A percentile compares a stretch with the other conserved stretches of the same genome.
phyloP scores from a whole-genome alignment of 108 stramenopile species.

The Cyclotella sp. region DNA sequence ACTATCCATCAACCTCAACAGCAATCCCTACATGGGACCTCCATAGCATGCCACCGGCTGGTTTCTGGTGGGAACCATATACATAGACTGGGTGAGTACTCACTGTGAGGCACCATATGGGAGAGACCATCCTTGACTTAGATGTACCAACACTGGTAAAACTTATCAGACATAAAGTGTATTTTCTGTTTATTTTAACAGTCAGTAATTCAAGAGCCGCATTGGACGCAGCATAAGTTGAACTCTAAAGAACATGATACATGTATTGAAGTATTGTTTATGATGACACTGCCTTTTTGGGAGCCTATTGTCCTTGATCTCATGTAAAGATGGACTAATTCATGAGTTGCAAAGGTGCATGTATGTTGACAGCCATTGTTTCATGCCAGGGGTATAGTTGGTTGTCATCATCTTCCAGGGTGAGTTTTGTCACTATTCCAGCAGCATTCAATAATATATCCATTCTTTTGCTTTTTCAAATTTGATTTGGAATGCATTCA shows the following conservation, averaged over 20 bases:
- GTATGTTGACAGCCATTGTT: slow-evolving; percentile 65
- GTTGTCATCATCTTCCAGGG: slow-evolving; percentile 65
- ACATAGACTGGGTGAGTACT: too few species aligned
- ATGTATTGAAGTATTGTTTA: slow-evolving; percentile 71
- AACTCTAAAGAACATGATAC: slow-evolving; percentile 60
- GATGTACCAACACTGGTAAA: too few species aligned
- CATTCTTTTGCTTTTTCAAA: slow-evolving; percentile 29
- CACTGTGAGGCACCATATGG: too few species aligned
- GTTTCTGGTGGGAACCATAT: too few species aligned
- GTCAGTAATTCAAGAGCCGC: slow-evolving; percentile 67
- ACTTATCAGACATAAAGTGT: too few species aligned
- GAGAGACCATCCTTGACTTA: too few species aligned
- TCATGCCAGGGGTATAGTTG: slow-evolving; percentile 59
- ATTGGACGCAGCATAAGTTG: slow-evolving; percentile 69
- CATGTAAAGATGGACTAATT: slow-evolving; percentile 52
- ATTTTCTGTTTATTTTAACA: too few species aligned
- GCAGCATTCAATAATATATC: slow-evolving; percentile 76
- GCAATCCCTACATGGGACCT: too few species aligned
- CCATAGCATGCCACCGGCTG: too few species aligned
- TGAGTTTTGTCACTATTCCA: slow-evolving; percentile 68
- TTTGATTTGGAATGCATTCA: slow-evolving; percentile 17
- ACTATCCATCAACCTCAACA: too few species aligned
- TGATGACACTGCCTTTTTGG: slow-evolving; percentile 53
- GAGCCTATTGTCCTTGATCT: slow-evolving; percentile 16
- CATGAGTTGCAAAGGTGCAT: slow-evolving; percentile 64